phyloP scores from a whole-genome alignment of 805 yeast genomes.

The Kodamaea nitidulidarum region DNA sequence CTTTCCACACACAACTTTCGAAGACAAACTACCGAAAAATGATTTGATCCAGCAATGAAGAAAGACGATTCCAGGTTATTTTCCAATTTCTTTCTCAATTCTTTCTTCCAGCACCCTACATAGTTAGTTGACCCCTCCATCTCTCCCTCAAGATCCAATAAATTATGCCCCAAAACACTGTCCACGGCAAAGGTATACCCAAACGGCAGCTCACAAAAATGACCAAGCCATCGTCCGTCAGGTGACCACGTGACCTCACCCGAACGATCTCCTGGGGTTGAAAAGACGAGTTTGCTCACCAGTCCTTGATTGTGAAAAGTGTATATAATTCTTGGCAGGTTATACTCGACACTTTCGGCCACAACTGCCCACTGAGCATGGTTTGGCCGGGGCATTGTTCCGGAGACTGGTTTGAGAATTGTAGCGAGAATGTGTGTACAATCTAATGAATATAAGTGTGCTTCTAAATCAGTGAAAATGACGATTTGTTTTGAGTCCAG shows the following conservation, averaged over 20 bases:
- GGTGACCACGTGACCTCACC: conserved; percentile 26
- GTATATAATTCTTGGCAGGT: conserved; percentile 15
- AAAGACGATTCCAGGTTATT: background rate
- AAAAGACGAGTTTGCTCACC: conserved; percentile 20
- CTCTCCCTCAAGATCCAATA: conserved; percentile 2
- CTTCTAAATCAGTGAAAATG: conserved; percentile 27
- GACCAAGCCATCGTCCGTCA: conserved; percentile 32
- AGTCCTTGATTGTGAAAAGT: conserved; percentile 34
- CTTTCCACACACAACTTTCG: background rate
- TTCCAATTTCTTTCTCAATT: background rate
- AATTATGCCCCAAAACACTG: conserved; percentile 21
- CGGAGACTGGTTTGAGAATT: conserved; percentile 29
- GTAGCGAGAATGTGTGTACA: conserved; percentile 30
- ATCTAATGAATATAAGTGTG: conserved; percentile 35
- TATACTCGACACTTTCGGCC: conserved; percentile 21
- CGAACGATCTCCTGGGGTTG: conserved; percentile 1
- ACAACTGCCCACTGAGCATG: conserved; percentile 31
- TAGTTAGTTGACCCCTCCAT: conserved; percentile 2
- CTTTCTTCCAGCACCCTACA: conserved; percentile 8
- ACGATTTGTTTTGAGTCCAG: conserved; percentile 30
- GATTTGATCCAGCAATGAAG: conserved; percentile 3
- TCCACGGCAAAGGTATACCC: conserved; percentile 28
- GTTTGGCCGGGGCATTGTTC: conserved; percentile 15
- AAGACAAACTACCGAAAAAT: conserved; percentile 1
- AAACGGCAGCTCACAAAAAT: conserved; percentile 22